Evolutionary conservation across 2,329 filamentous ascomycete species (phyloP), one percentile per base, ranked within the genome.

Genomic region (Chrysoporthe cubensis): DNA sequence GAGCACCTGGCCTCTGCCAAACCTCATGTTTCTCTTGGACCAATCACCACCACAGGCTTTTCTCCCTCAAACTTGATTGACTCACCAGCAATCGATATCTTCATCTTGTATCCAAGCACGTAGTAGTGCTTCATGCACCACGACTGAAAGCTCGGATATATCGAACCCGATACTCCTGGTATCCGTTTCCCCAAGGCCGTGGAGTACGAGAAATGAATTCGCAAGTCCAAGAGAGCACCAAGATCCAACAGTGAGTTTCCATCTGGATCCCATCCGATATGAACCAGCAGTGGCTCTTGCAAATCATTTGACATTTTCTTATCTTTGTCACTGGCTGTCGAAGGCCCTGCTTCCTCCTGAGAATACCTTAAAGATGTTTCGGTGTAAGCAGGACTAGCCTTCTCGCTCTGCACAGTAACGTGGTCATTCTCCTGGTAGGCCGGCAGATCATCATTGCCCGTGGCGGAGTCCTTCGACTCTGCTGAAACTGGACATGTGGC

Each of bases 101-200:
- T 56, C 43, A 71, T 42, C 48, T 66, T 67, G 74, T 75, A 77
- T 4, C 65, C 69, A 0, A 76, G 8, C 1, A 34, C 56, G 50
- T 77, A 74, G 0, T 43, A 67, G 2, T 76, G 71, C 2, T 62
- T 67, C 21, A 77, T 73, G 32, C 75, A 77, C 61, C 74, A 75
- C 0, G 72, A 75, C 34, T 59, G 66, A 64, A 77, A 73, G 13
- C 52, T 68, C 0, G 75, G 73, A 1, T 52, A 66, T 3, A 76
- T 43, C 34, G 8, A 26, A 2, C 43, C 37, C n/a, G 18, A 4
- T 11, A 4, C 50, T 1, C 34, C 14, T 18, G 44, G 16, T n/a
- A 65, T 14, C 3, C 9, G 2, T 2, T 48, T 40, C 2, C 63
- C 66, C 57, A 66, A 4, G 4, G 48, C 66, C 16, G 9, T 43